Percentiles rank a stretch among this genome's conserved stretches.
phyloP scores from a whole-genome alignment of 179 eudicot species.

The Vitellaria paradoxa region DNA sequence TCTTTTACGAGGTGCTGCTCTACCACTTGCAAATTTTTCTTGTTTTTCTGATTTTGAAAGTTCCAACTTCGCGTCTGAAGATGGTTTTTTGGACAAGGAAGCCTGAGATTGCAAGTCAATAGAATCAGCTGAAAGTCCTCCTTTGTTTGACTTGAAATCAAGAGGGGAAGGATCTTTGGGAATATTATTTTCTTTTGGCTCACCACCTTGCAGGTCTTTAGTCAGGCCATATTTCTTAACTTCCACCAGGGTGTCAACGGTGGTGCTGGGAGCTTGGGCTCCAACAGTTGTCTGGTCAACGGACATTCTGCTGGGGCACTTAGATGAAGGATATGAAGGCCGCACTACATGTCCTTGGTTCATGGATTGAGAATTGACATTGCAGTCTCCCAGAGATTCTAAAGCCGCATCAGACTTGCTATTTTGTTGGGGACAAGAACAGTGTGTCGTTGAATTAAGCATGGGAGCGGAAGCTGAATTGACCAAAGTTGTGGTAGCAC shows the following conservation, averaged over 20 bases:
- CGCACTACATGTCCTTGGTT: constrained; percentile 28
- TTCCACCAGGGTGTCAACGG: constrained; percentile 25
- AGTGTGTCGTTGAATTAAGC: constrained; percentile 55
- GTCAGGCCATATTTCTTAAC: constrained; percentile 24
- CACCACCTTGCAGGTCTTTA: constrained; percentile 25
- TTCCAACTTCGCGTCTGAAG: constrained; percentile 47
- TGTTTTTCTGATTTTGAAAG: constrained; percentile 55
- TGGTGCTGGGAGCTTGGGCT: constrained; percentile 33
- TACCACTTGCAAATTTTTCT: constrained; percentile 45
- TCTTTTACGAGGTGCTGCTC: constrained; percentile 58
- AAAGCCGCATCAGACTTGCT: constrained; percentile 20
- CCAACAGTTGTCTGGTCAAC: constrained; percentile 32
- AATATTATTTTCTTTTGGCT: constrained; percentile 24
- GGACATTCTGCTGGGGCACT: constrained; percentile 21
- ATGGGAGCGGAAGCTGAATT: constrained; percentile 78
- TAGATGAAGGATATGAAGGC: constrained; percentile 33
- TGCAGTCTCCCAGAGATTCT: constrained; percentile 33
- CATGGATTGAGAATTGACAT: constrained; percentile 27
- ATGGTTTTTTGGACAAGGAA: constrained; percentile 29
- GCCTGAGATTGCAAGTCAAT: constrained; percentile 37
- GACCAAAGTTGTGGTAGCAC: constrained; percentile 75
- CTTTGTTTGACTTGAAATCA: constrained; percentile 32
- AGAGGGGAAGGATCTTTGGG: constrained; percentile 31
- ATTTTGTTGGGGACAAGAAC: constrained; percentile 42
- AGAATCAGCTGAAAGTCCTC: constrained; percentile 20